Evolutionary conservation across 257 asterid genomes (phyloP), one percentile per base, ranked within the genome.

Genomic region (Fraxinus quadrangulata): DNA sequence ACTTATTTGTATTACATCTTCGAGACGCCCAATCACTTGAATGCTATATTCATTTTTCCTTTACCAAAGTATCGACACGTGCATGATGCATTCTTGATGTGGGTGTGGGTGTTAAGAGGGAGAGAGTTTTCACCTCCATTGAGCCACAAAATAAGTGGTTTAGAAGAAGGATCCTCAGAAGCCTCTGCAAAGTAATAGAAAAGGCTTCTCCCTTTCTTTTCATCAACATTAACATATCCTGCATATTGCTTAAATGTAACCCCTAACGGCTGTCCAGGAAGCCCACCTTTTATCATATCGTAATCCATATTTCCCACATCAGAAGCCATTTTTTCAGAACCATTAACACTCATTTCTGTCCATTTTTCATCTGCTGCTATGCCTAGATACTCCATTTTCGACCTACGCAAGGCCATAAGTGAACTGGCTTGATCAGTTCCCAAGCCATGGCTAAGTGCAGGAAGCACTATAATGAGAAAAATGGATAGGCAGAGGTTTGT

Each of bases 141-240:
- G 65, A 85, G 82, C 89, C 89, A 85, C 23, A 85, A 86, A 75
- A 85, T 9, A 24, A 85, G 86, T 31, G 89, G 89, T 49, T 78
- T 80, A 11, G 85, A 21, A 69, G 73, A 42, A 37, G 83, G 83
- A 78, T 78, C 80, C 17, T 66, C 26, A 33, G 77, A 79, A 59
- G 87, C 80, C 80, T 86, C 87, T 54, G 76, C 84, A 77, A 81
- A 81, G 63, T 81, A 83, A 56, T 86, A 83, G 75, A 83, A 81
- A 56, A 86, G 87, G 78, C 75, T 81, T 77, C 89, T 59, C 10
- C 87, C 85, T 12, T 70, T 78, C 3, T 12, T 61, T 30, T 49
- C 59, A 37, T 81, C 82, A 33, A 86, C 87, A 45, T 59, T 67
- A 51, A 83, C 85, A 73, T 86, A 83, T 2, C 89, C 89, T 33